Conservation (phyloP, 306 rosid species). For the Sesbania bispinosa region DNA sequence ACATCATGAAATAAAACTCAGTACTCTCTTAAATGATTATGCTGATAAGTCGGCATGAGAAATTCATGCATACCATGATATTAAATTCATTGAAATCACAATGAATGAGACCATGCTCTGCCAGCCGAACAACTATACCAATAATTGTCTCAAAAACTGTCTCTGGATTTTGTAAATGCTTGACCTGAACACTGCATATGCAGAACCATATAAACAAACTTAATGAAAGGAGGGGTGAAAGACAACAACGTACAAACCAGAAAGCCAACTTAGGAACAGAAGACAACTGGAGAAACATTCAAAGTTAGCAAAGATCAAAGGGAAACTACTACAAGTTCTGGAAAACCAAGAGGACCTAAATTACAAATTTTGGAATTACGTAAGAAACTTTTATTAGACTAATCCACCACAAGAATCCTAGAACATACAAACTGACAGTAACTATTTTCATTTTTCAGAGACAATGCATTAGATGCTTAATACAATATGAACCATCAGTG, state of each 20-base stretch:
- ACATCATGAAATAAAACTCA: not conserved
- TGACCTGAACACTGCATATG: constrained; percentile 77
- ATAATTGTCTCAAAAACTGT: constrained; percentile 72
- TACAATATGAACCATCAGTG: not conserved
- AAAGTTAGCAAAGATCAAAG: not conserved
- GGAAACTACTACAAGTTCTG: not conserved
- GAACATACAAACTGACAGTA: not conserved
- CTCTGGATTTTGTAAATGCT: constrained; percentile 79
- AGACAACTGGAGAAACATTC: no score
- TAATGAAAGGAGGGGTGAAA: not conserved
- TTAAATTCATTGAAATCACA: constrained; percentile 96
- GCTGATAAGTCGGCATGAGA: not conserved
- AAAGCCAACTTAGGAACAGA: no score
- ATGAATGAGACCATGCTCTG: constrained; percentile 93
- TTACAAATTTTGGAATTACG: not conserved
- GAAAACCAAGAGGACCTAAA: not conserved
- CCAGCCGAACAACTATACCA: constrained; percentile 71
- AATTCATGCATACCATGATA: constrained; percentile 65
- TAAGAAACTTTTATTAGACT: not conserved
- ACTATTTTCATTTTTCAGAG: not conserved
- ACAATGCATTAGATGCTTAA: not conserved
- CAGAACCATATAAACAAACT: constrained; percentile 7
- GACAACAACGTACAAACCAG: not conserved
- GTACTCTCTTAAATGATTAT: not conserved
- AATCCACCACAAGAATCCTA: constrained; percentile 1